Conservation (phyloP, 208 protist genomes). For the Strigomonas galati region DNA sequence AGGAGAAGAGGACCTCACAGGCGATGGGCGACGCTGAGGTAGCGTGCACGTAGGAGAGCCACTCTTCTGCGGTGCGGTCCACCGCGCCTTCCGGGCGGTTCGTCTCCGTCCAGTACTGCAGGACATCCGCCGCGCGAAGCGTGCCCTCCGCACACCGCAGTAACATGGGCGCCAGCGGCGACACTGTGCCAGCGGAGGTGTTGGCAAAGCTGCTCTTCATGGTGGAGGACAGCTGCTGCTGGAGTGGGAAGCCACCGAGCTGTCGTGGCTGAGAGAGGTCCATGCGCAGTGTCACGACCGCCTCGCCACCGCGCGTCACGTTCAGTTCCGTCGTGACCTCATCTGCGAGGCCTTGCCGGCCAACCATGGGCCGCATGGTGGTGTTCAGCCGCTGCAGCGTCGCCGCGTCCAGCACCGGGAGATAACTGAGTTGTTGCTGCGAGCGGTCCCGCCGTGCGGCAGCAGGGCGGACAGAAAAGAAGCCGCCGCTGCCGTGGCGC, state of each 20-base stretch:
- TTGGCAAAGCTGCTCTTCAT: not conserved
- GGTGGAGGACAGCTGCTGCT: not conserved
- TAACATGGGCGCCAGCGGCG: not conserved
- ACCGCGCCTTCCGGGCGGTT: slow-evolving; percentile 61
- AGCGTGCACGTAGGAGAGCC: slow-evolving; percentile 58
- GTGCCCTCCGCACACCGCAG: slow-evolving; percentile 54
- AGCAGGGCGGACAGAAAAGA: slow-evolving; percentile 1
- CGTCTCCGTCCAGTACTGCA: slow-evolving; percentile 75
- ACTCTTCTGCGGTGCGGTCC: slow-evolving; percentile 55
- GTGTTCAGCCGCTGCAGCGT: slow-evolving; percentile 37
- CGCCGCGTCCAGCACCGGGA: slow-evolving; percentile 51
- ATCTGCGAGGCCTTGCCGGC: slow-evolving; percentile 42
- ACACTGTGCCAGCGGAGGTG: not conserved
- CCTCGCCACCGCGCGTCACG: slow-evolving; percentile 40
- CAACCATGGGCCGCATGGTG: slow-evolving; percentile 71
- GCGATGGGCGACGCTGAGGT: slow-evolving; percentile 35
- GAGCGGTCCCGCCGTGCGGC: slow-evolving; percentile 12
- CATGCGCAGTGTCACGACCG: slow-evolving; percentile 58
- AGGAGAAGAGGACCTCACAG: slow-evolving; percentile 77
- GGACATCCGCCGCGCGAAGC: slow-evolving; percentile 51
- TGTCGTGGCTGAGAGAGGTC: slow-evolving; percentile 44
- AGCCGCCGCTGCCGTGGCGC: not conserved
- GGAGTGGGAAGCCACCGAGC: slow-evolving; percentile 44
- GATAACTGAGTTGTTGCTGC: slow-evolving; percentile 16
- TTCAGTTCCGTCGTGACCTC: slow-evolving; percentile 68